Base-by-base conservation (phyloP, 331 rosid genomes). In the Cydonia oblonga region DNA sequence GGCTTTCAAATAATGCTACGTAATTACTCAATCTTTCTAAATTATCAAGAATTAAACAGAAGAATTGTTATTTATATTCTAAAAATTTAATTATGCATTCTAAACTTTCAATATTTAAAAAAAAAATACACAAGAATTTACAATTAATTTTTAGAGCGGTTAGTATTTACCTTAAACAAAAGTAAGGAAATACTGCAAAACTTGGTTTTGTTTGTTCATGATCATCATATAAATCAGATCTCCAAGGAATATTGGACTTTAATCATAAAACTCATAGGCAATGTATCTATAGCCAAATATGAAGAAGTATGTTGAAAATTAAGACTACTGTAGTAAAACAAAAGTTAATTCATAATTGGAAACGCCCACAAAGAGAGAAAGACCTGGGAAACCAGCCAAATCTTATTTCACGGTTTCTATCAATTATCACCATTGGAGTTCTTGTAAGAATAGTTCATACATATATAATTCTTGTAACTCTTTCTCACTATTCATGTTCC, bases 371-470 rank as follows among this genome's bases (percentile, higher is more conserved):
- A 20, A 23, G 66, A 69, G 66, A 75, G 49, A 44, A 35, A 74
- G 20, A 54, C 40, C 72, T 63, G 19, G 88, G 88, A 81, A 87
- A 81, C 82, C 84, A 90, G 84, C 74, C 83, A 84, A 82, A 84
- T 74, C 75, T 79, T 78, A 87, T 82, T 78, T 69, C 73, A 56
- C 2, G 54, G 6, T 57, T 59, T 57, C 53, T 82, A 60, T 68
- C 70, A 70, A 83, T 62, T 59, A 70, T 67, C 73, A 67, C 60
- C 82, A 66, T 67, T 54, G 71, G 51, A 22, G 53, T 49, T 62
- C 62, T 66, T 19, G 69, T 80, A 73, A 69, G 18, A 82, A 51
- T 58, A 30, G 81, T 80, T 89, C n/a, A n/a, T 26, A 76, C 79
- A 81, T 66, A 64, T 71, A 38, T 13, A 12, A 9, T 40, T 77